These are phyloP conservation scores for Diplogelasinospora grovesii DNA, from an alignment of 495 filamentous ascomycete genomes.

Conservation along the genomic window DNA sequence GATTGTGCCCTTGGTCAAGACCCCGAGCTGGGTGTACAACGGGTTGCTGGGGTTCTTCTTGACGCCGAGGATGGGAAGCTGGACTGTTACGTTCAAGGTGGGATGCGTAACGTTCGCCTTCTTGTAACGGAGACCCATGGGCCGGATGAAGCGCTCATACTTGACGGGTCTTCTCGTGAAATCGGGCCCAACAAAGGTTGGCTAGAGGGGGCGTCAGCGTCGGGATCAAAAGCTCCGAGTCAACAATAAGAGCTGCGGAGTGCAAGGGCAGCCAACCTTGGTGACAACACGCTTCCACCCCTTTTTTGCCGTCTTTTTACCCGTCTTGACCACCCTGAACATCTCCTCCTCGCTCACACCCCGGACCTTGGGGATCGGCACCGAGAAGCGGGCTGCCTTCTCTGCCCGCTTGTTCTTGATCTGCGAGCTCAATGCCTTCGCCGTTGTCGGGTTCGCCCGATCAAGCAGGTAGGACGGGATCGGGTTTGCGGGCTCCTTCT, in stretches of 20 bases:
- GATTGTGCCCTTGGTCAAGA: constrained; percentile 89
- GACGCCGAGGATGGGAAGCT: constrained; percentile 86
- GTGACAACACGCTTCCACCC: constrained; percentile 96
- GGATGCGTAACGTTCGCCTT: constrained; percentile 83
- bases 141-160: constrained; percentile 63
- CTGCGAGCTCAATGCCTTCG: constrained; percentile 64
- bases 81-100: constrained; percentile 49
- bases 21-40: constrained; percentile 86
- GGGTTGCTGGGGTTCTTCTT: constrained; percentile 99
- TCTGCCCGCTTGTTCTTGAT: constrained; percentile 55
- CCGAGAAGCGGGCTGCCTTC: constrained; percentile 92
- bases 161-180: constrained; percentile 90
- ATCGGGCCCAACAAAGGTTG: constrained; percentile 67
- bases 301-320: constrained; percentile 56
- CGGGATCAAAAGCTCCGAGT: too few relatives aligned
- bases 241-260: too few relatives aligned
- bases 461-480: constrained; percentile 88
- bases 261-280: constrained; percentile 15
- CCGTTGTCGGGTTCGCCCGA: constrained; percentile 73
- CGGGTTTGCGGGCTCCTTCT: constrained; percentile 64
- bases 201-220: constrained; percentile 19
- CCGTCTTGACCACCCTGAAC: constrained; percentile 97
- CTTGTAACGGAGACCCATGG: constrained; percentile 86
- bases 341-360: constrained; percentile 97
- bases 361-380: constrained; percentile 88